phyloP scores from a whole-genome alignment of 2,329 filamentous ascomycete genomes.

The Penicillium sp. region DNA sequence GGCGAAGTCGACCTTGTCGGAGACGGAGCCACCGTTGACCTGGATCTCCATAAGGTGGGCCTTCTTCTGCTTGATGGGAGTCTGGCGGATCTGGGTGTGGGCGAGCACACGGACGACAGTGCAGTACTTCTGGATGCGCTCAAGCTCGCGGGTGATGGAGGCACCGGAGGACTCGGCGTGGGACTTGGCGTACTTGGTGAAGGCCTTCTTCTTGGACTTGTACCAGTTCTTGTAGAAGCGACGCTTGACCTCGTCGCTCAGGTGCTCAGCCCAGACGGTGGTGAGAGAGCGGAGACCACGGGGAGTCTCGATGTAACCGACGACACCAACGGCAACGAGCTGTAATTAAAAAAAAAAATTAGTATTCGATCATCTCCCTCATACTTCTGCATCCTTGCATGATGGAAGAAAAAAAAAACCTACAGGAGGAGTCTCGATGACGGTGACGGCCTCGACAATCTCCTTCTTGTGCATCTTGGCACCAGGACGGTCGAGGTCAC shows the following conservation, averaged over 20 bases:
- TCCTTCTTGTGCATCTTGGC: constrained; percentile 99
- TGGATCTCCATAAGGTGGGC: constrained; percentile 99
- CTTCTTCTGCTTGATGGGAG: constrained; percentile 99
- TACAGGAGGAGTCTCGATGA: constrained; percentile 95
- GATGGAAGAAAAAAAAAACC: constrained; percentile 43
- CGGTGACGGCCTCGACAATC: constrained; percentile 81
- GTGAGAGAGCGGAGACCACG: constrained; percentile 98
- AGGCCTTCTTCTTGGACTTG: constrained; percentile 99
- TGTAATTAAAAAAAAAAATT: constrained; percentile 45
- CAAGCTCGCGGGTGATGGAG: constrained; percentile 92
- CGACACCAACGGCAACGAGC: constrained; percentile 99
- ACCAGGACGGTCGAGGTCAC: constrained; percentile 97
- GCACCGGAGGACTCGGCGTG: constrained; percentile 90
- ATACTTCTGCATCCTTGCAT: neutral
- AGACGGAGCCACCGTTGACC: constrained; percentile 93
- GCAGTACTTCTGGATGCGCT: constrained; percentile 99
- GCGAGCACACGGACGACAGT: constrained; percentile 98
- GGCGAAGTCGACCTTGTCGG: constrained; percentile 96
- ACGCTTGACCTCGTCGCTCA: constrained; percentile 97
- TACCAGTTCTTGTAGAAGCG: constrained; percentile 99
- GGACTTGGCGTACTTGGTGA: constrained; percentile 99
- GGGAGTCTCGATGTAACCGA: constrained; percentile 99
- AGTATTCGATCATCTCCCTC: constrained; percentile 19
- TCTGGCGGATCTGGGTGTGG: constrained; percentile 99
- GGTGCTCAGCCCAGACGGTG: constrained; percentile 99